Percentiles rank a stretch among this genome's conserved stretches.
Conservation (phyloP, 257 asterid genomes). For the Thymus quinquecostatus region DNA sequence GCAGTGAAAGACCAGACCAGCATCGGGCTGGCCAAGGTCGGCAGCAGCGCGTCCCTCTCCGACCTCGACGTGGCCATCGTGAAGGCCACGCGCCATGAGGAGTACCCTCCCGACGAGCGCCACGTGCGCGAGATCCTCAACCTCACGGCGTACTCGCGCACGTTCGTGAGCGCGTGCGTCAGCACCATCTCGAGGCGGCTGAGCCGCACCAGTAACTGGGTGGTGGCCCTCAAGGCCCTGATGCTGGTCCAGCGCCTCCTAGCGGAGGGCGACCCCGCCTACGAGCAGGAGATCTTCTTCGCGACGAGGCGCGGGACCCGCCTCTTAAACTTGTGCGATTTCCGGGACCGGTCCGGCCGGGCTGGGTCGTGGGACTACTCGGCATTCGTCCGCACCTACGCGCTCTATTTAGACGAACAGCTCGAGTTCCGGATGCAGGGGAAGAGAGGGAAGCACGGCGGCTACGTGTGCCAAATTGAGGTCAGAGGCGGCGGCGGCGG, state of each 20-base stretch:
- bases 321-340: slow-evolving; percentile 88
- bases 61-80: slow-evolving; percentile 95
- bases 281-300: slow-evolving; percentile 88
- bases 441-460: slow-evolving; percentile 58
- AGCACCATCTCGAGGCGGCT: slow-evolving; percentile 75
- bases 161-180: slow-evolving; percentile 70
- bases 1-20: slow-evolving; percentile 93
- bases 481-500: not conserved
- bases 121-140: slow-evolving; percentile 70
- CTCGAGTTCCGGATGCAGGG: slow-evolving; percentile 78
- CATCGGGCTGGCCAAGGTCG: slow-evolving; percentile 89
- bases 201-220: slow-evolving; percentile 86
- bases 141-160: slow-evolving; percentile 76
- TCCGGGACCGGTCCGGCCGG: slow-evolving; percentile 65
- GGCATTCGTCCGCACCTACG: slow-evolving; percentile 79
- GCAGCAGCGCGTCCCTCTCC: slow-evolving; percentile 67
- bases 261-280: slow-evolving; percentile 69
- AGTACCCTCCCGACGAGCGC: slow-evolving; percentile 87
- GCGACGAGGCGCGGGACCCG: slow-evolving; percentile 90
- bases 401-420: slow-evolving; percentile 75
- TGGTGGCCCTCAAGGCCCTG: slow-evolving; percentile 80
- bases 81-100: slow-evolving; percentile 96
- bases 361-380: slow-evolving; percentile 87
- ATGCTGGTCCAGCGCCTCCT: slow-evolving; percentile 87
- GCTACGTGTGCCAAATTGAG: slow-evolving; percentile 47